phyloP scores from a whole-genome alignment of 2,329 filamentous ascomycete genomes.

The Cordyceps javanica region DNA sequence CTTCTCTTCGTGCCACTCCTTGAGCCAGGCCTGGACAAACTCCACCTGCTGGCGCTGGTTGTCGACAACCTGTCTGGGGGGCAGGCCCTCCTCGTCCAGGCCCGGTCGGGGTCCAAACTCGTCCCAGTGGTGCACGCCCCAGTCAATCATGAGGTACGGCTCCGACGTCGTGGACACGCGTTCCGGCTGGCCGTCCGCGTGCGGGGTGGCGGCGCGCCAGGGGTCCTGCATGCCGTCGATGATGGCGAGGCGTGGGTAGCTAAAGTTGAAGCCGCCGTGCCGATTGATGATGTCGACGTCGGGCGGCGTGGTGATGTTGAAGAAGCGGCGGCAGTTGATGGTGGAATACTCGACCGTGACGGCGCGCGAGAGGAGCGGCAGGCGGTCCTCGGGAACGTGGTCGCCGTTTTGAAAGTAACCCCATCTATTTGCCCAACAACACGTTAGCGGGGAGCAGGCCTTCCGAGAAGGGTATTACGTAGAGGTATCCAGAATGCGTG shows the following conservation, averaged over 20 bases:
- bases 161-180: conserved; percentile 56
- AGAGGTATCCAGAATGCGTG: too few relatives aligned
- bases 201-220: conserved; percentile 69
- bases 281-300: conserved; percentile 65
- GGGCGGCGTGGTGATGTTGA: conserved; percentile 61
- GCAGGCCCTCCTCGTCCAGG: conserved; percentile 54
- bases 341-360: conserved; percentile 58
- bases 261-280: conserved; percentile 66
- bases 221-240: conserved; percentile 75
- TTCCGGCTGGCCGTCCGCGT: conserved; percentile 54
- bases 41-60: conserved; percentile 52
- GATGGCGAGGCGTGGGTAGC: conserved; percentile 67
- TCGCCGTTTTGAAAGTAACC: conserved; percentile 72
- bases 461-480: background rate
- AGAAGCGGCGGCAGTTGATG: conserved; percentile 58
- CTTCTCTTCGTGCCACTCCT: conserved; percentile 43
- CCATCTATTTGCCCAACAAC: conserved; percentile 56
- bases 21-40: conserved; percentile 63
- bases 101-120: conserved; percentile 56
- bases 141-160: conserved; percentile 66
- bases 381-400: conserved; percentile 55
- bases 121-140: conserved; percentile 79
- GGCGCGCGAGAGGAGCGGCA: conserved; percentile 66
- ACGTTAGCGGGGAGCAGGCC: background rate
- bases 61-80: conserved; percentile 51